Evolutionary conservation across 805 yeast genomes (phyloP).

Genomic region (Komagataella populi): DNA sequence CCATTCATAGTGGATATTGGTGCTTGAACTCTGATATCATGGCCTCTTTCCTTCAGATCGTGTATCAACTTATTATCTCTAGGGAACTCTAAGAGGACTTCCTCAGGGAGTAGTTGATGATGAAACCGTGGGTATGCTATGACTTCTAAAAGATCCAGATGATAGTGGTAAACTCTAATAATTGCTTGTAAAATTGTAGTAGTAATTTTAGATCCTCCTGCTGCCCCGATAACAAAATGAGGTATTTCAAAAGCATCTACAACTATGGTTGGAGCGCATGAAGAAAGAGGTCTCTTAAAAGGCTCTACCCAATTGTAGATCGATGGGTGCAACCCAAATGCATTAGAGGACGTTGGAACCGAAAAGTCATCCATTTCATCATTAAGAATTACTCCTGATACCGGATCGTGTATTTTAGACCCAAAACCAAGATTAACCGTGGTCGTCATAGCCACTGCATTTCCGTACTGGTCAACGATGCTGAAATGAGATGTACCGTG

Average conservation of each 20-base stretch:
- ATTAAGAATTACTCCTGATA: conserved; percentile 74
- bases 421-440: conserved; percentile 83
- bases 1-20: conserved; percentile 50
- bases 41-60: conserved; percentile 32
- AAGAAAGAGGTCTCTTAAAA: conserved; percentile 70
- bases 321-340: conserved; percentile 75
- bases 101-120: conserved; percentile 78
- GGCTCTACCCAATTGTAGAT: conserved; percentile 67
- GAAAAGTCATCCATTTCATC: conserved; percentile 95
- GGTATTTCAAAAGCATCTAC: conserved; percentile 29
- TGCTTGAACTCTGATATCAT: conserved; percentile 23
- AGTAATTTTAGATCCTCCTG: conserved; percentile 85
- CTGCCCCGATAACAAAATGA: conserved; percentile 74
- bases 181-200: conserved; percentile 78
- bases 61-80: conserved; percentile 24
- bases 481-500: conserved; percentile 88
- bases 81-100: conserved; percentile 44
- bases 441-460: conserved; percentile 80
- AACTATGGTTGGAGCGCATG: conserved; percentile 67
- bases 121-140: conserved; percentile 76
- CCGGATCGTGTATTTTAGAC: conserved; percentile 63
- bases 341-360: conserved; percentile 51
- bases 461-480: conserved; percentile 57
- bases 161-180: conserved; percentile 46
- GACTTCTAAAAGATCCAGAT: conserved; percentile 47